These are phyloP conservation scores for Litchi chinensis DNA, from an alignment of 345 rosid species.

Conservation along the genomic window DNA sequence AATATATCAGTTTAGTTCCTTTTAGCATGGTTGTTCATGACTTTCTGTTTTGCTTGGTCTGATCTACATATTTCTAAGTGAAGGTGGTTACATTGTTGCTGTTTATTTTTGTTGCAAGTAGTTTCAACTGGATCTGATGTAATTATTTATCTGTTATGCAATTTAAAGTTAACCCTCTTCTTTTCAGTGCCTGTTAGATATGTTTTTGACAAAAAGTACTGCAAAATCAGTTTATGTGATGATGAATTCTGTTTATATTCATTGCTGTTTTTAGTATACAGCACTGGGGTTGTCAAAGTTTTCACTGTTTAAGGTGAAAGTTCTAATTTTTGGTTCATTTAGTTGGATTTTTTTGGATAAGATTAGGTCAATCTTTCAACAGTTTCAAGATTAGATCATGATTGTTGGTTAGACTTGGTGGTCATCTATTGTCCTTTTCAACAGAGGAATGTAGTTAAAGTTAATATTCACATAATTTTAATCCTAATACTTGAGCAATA, in stretches of 20 bases:
- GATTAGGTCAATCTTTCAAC: not conserved
- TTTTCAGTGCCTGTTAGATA: not conserved
- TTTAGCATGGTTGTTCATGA: not conserved
- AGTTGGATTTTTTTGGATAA: not conserved
- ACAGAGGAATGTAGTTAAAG: not conserved
- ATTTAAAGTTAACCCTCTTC: slow-evolving; percentile 9
- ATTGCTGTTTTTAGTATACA: not conserved
- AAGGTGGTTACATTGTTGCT: not conserved
- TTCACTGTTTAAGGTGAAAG: slow-evolving; percentile 6
- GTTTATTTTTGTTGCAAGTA: not conserved
- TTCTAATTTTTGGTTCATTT: not conserved
- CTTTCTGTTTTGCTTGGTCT: slow-evolving; percentile 5
- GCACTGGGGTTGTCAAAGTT: not conserved
- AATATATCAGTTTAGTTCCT: too few relatives aligned
- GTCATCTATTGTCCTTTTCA: not conserved
- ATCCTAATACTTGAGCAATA: not conserved
- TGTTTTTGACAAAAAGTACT: not conserved
- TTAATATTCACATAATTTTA: not conserved
- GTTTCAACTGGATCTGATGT: slow-evolving; percentile 39
- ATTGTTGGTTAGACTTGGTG: not conserved
- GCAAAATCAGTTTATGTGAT: slow-evolving; percentile 12
- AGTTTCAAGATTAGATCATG: not conserved
- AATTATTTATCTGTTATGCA: slow-evolving; percentile 7
- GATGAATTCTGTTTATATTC: not conserved
- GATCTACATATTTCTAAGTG: not conserved